Evolutionary conservation across 2,329 filamentous ascomycete species (phyloP).

Genomic region (Cadophora gregata): DNA sequence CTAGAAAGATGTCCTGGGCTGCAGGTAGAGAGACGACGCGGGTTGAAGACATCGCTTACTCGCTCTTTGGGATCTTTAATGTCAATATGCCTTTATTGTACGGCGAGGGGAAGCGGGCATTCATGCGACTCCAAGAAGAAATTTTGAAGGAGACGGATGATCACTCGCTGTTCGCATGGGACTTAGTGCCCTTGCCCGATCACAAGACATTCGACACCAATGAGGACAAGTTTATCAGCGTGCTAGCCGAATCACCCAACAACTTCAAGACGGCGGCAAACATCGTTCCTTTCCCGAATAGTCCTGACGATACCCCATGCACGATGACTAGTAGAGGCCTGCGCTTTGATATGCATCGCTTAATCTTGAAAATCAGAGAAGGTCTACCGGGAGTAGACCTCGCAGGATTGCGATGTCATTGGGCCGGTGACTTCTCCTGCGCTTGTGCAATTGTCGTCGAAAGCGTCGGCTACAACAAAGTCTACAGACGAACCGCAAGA

Average conservation of each 20-base stretch:
- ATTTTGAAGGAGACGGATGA: not conserved
- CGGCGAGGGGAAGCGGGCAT: not conserved
- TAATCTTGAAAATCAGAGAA: too few relatives aligned
- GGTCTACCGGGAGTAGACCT: too few relatives aligned
- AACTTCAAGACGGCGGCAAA: not conserved
- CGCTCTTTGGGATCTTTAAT: not conserved
- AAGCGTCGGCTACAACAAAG: too few relatives aligned
- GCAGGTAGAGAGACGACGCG: not conserved
- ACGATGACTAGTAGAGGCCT: not conserved
- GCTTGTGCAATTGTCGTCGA: too few relatives aligned
- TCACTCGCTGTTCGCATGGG: not conserved
- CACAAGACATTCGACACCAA: too few relatives aligned
- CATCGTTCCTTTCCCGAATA: not conserved
- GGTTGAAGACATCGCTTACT: not conserved
- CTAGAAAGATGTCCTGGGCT: not conserved
- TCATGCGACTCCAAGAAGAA: not conserved
- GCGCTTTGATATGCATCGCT: not conserved
- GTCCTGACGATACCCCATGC: not conserved
- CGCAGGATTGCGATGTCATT: not conserved
- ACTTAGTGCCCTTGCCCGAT: too few relatives aligned
- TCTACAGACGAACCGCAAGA: too few relatives aligned
- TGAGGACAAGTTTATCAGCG: not conserved
- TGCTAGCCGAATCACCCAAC: not conserved
- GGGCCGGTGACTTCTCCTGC: not conserved
- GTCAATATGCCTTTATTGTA: not conserved